A percentile compares a stretch with the other conserved stretches of the same genome.
These are phyloP conservation scores for Acanthamoeba triangularis DNA, from an alignment of 208 protist species.

Conservation along the genomic window DNA sequence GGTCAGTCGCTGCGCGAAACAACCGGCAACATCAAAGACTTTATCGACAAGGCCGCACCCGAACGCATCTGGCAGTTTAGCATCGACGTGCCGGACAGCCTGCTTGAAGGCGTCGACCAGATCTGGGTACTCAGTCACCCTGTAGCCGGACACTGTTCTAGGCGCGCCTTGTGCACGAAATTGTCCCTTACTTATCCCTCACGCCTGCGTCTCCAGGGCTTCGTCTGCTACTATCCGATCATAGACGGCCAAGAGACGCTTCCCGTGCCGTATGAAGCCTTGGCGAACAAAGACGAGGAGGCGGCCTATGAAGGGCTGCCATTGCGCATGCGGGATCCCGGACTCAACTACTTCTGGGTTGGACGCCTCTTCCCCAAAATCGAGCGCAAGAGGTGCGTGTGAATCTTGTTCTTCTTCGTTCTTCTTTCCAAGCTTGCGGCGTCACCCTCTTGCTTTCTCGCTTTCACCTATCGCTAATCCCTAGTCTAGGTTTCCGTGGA, in stretches of 20 bases:
- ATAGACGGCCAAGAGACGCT: not conserved
- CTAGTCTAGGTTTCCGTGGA: not conserved
- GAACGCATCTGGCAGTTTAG: not conserved
- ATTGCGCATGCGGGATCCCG: constrained; percentile 1
- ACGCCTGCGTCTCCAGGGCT: constrained; percentile 10
- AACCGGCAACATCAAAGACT: not conserved
- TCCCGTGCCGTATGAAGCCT: not conserved
- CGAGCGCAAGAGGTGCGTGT: not conserved
- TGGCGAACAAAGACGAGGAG: not conserved
- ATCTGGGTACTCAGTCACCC: constrained; percentile 13
- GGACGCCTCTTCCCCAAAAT: constrained; percentile 55
- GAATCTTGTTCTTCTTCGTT: no score
- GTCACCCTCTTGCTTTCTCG: not conserved
- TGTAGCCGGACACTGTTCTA: no score
- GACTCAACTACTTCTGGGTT: constrained; percentile 47
- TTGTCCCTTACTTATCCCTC: not conserved
- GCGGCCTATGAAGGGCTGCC: not conserved
- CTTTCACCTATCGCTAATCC: not conserved
- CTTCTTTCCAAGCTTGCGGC: no score
- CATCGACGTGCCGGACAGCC: not conserved
- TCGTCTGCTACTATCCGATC: constrained; percentile 30
- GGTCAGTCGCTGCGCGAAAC: not conserved
- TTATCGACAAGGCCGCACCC: not conserved
- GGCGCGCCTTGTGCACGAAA: no score
- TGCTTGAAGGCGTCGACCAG: not conserved